Evolutionary conservation across 352 stramenopile species (phyloP), one percentile per base, ranked within the genome.

Genomic region (Phytophthora quininea): DNA sequence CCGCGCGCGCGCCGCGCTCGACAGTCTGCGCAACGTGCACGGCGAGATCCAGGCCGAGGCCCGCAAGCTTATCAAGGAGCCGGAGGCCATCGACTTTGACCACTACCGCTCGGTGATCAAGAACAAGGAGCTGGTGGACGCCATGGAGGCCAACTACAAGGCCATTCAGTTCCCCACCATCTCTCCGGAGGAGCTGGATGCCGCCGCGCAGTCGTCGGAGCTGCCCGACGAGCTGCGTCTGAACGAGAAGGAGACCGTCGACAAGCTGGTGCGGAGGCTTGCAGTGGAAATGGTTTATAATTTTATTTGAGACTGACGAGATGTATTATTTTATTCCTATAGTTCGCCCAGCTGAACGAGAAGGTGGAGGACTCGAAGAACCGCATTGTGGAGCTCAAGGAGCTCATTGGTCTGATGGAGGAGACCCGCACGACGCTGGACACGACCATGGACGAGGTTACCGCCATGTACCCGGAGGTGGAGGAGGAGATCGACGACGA

Each of bases 91-190:
- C 61, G 86, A 93, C 82, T 95, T 95, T 68, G 84, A 88, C 48
- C 86, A 95, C 79, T 95, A 95, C 77, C 86, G 84, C 69, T 90
- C 82, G 61, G 70, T 95, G 46, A 85, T 92, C 70, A 93, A 93
- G 82, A 93, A 95, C 84, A 95, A 95, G 80, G 85, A 93, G 48
- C 82, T 95, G 40, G 87, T 95, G 55, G 84, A 95, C 69, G 83
- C 80, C 40, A 82, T 95, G 64, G 87, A 94, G 78, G 66, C 83
- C 54, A 95, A 93, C 75, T 95, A 95, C 82, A 91, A 90, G 72
- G 93, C 64, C 79, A 92, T 95, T 64, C 72, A 74, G 43, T 95
- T 91, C 80, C 87, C 87, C 15, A 87, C 71, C 45, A 95, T 95
- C 79, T 78, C 19, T 60, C 79, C 86, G 14, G 82, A 80, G 33